Base-by-base conservation (phyloP, 2,329 filamentous ascomycete genomes). In the Neonectria sp. region DNA sequence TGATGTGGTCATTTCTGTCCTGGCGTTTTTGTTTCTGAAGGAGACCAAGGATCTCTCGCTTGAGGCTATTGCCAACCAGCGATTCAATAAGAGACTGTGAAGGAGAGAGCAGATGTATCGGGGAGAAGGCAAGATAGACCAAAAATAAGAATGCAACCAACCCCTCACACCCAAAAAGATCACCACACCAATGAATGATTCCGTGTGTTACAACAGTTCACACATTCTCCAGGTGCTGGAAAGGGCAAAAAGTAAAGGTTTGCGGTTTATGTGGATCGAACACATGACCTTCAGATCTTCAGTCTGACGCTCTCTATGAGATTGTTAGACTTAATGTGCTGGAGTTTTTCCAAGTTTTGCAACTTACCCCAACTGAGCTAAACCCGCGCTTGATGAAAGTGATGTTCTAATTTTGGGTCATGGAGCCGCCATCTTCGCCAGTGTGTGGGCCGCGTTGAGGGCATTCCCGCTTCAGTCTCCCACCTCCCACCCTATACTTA, bases 11-110 rank as follows among this genome's bases (percentile, higher is more conserved):
- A 90, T 91, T 86, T 85, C 86, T 71, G 73, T 89, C 58, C 88
- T 89, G 73, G 86, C 86, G 53, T 90, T 85, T 82, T 88, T 89
- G 80, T 83, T 89, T 63, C 84, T 90, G n/a, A 89, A 89, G 0
- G 90, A 92, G 80, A 92, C 90, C 3, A 91, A 91, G 81, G 89
- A 89, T 40, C 67, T 82, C 67, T 79, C 81, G 37, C 83, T 90
- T 0, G 89, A 89, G 3, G 88, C 86, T 71, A 91, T 89, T 55
- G 55, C 62, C n/a, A 57, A 25, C 27, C 55, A 59, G 37, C 24
- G 40, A 37, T 60, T 59, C 24, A 43, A 55, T 6, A 59, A 59
- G 46, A 64, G 40, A 33, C 46, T 52, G 25, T 58, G 17, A 58
- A 17, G 29, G 4, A n/a, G 12, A 43, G 24, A 43, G 27, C 6